A percentile compares a stretch with the other conserved stretches of the same genome.
These are phyloP conservation scores for Kwoniella newhampshirensis DNA, from an alignment of 768 basidiomycete genomes.

Conservation along the genomic window DNA sequence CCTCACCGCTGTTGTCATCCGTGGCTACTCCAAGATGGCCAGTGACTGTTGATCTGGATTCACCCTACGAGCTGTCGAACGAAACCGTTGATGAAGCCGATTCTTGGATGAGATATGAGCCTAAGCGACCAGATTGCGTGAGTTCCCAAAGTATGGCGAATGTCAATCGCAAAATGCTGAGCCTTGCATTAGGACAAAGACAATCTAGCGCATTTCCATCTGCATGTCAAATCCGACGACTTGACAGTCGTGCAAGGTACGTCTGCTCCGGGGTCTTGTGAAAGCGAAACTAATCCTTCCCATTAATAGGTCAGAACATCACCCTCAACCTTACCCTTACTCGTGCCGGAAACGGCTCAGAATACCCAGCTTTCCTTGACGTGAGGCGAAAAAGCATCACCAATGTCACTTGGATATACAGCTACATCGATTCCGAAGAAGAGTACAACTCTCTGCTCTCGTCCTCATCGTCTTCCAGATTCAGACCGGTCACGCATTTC, in stretches of 20 bases:
- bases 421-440: conserved; percentile 7
- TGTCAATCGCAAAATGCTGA: conserved; percentile 6
- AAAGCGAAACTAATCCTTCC: not conserved
- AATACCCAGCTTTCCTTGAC: conserved; percentile 25
- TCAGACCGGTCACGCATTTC: no score
- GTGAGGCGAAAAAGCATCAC: not conserved
- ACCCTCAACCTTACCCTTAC: conserved; percentile 23
- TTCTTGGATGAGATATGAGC: not conserved
- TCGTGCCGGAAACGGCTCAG: conserved; percentile 24
- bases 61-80: not conserved
- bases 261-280: not conserved
- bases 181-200: conserved; percentile 2
- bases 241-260: conserved; percentile 10
- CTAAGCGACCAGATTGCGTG: conserved; percentile 17
- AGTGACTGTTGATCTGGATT: not conserved
- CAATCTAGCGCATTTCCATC: conserved; percentile 19
- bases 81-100: not conserved
- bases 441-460: no score
- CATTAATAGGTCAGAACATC: conserved; percentile 19
- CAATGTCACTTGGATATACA: conserved; percentile 17
- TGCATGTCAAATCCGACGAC: conserved; percentile 11
- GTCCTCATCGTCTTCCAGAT: not conserved
- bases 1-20: not conserved
- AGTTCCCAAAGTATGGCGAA: not conserved
- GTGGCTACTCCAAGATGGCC: not conserved